Percentiles rank a stretch among this genome's conserved stretches.
phyloP scores from a whole-genome alignment of 345 rosid genomes.

The Eutrema japonicum region DNA sequence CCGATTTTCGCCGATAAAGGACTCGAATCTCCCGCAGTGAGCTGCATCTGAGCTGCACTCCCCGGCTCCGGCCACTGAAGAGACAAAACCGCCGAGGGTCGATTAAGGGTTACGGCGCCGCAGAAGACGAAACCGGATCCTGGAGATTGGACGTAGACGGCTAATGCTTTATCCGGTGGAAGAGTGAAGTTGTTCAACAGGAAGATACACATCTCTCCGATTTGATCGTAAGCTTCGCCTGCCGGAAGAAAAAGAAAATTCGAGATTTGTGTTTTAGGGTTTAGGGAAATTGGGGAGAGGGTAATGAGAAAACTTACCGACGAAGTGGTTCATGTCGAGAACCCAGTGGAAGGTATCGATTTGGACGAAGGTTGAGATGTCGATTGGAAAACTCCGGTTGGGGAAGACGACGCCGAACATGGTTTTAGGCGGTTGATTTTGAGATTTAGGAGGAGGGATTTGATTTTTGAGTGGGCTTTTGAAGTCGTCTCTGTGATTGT shows the following conservation, averaged over 20 bases:
- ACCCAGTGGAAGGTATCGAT: slow-evolving; percentile 94
- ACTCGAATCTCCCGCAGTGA: slow-evolving; percentile 63
- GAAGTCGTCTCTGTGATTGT: background rate
- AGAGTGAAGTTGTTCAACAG: slow-evolving; percentile 74
- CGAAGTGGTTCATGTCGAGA: slow-evolving; percentile 97
- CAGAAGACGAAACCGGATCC: slow-evolving; percentile 81
- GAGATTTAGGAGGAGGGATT: background rate
- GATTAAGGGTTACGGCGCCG: slow-evolving; percentile 78
- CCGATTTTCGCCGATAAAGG: slow-evolving; percentile 84
- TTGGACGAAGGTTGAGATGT: slow-evolving; percentile 84
- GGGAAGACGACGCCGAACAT: slow-evolving; percentile 99
- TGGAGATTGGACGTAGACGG: slow-evolving; percentile 89
- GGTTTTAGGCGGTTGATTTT: background rate
- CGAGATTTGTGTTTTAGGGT: background rate
- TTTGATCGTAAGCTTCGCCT: slow-evolving; percentile 88
- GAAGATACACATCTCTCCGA: slow-evolving; percentile 85
- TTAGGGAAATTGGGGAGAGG: background rate
- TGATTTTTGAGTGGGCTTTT: background rate
- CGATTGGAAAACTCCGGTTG: slow-evolving; percentile 92
- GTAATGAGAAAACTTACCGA: slow-evolving; percentile 50
- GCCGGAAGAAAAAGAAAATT: background rate
- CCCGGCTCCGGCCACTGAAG: slow-evolving; percentile 91
- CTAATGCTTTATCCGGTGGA: slow-evolving; percentile 91
- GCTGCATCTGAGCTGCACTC: slow-evolving; percentile 56
- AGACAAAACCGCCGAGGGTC: slow-evolving; percentile 87